Percentiles rank a stretch among this genome's conserved stretches.
phyloP scores from a whole-genome alignment of 768 basidiomycete genomes.

The Termitomyces sp. region DNA sequence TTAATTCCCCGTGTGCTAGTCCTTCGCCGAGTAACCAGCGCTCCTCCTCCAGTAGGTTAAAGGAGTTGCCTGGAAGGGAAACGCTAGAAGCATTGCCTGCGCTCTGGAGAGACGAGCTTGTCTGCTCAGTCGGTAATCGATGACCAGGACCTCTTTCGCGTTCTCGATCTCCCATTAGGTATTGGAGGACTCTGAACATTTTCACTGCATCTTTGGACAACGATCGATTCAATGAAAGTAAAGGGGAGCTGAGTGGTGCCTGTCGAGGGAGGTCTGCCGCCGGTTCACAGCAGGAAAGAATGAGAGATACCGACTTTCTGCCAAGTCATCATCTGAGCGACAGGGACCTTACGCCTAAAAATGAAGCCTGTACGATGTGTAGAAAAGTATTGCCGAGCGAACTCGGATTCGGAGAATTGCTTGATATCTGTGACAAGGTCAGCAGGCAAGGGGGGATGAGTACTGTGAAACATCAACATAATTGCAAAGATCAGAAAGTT shows the following conservation, averaged over 20 bases:
- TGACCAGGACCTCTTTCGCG: conserved; percentile 57
- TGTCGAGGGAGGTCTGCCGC: conserved; percentile 19
- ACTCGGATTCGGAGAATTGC: conserved; percentile 83
- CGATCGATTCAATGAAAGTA: conserved; percentile 64
- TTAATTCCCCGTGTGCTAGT: conserved; percentile 73
- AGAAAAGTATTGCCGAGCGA: conserved; percentile 85
- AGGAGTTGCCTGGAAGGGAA: conserved; percentile 34
- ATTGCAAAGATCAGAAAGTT: not conserved
- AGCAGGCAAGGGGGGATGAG: conserved; percentile 73
- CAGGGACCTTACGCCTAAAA: conserved; percentile 76
- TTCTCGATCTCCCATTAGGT: conserved; percentile 91
- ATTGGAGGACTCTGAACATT: conserved; percentile 87
- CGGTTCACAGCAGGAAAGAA: not conserved
- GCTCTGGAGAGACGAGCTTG: conserved; percentile 38
- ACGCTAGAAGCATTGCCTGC: conserved; percentile 45
- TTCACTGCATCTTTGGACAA: conserved; percentile 77
- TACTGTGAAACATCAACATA: conserved; percentile 36
- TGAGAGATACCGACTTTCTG: conserved; percentile 55
- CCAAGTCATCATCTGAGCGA: conserved; percentile 89
- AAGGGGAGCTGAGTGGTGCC: conserved; percentile 65
- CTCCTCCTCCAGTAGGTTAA: conserved; percentile 73
- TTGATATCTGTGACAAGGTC: conserved; percentile 83
- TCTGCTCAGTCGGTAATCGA: conserved; percentile 41
- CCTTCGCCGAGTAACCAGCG: conserved; percentile 83
- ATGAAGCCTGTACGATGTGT: conserved; percentile 88